Percentiles rank a stretch among this genome's conserved stretches.
Evolutionary conservation across 805 yeast species (phyloP).

Genomic region (Schwanniomyces sp.): DNA sequence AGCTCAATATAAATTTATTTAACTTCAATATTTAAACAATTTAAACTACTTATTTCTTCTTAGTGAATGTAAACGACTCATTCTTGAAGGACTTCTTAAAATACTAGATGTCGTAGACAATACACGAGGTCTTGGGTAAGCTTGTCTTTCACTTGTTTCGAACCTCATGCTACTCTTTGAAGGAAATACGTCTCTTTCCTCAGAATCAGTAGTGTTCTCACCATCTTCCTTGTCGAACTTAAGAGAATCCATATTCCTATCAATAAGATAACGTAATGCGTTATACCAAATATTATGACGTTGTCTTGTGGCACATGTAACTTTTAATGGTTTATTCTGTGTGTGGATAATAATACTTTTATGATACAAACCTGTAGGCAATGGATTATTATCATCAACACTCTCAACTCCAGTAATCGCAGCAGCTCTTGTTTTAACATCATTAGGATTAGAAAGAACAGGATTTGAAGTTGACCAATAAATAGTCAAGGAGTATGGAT

Average conservation of each 20-base stretch:
- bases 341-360: slow-evolving; percentile 80
- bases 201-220: slow-evolving; percentile 12
- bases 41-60: slow-evolving; percentile 8
- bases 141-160: slow-evolving; percentile 21
- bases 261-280: slow-evolving; percentile 73
- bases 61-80: slow-evolving; percentile 17
- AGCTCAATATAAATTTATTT: not conserved
- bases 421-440: slow-evolving; percentile 70
- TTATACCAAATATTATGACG: slow-evolving; percentile 92
- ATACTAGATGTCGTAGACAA: slow-evolving; percentile 13
- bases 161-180: slow-evolving; percentile 14
- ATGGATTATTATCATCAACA: slow-evolving; percentile 80
- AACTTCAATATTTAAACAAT: not conserved
- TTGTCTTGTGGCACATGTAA: slow-evolving; percentile 85
- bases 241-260: slow-evolving; percentile 61
- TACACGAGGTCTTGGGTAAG: slow-evolving; percentile 19
- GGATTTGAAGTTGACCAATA: slow-evolving; percentile 90
- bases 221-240: slow-evolving; percentile 43
- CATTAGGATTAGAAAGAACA: slow-evolving; percentile 63
- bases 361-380: slow-evolving; percentile 85
- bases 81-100: slow-evolving; percentile 12
- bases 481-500: slow-evolving; percentile 86
- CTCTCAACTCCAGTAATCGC: slow-evolving; percentile 79
- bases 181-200: slow-evolving; percentile 13
- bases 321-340: slow-evolving; percentile 61